A percentile compares a stretch with the other conserved stretches of the same genome.
phyloP scores from a whole-genome alignment of 2,329 filamentous ascomycete genomes.

The Fusarium mangiferae region DNA sequence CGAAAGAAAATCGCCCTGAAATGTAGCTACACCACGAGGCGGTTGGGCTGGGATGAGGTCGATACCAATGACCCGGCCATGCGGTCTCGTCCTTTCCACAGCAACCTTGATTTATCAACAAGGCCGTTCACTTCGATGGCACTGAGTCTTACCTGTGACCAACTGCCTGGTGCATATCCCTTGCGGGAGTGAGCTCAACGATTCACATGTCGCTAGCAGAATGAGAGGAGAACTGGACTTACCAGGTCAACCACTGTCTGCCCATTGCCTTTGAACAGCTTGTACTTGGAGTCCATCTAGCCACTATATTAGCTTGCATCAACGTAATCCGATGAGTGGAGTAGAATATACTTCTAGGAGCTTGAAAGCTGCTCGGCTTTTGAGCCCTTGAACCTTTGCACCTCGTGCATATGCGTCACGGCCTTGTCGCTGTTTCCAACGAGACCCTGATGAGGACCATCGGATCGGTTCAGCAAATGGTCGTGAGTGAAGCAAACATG shows the following conservation, averaged over 20 bases:
- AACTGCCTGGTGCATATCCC: slow-evolving; percentile 81
- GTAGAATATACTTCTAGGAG: slow-evolving; percentile 74
- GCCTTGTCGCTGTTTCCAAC: slow-evolving; percentile 85
- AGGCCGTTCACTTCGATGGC: not conserved
- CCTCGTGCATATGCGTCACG: slow-evolving; percentile 77
- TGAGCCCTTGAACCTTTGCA: slow-evolving; percentile 82
- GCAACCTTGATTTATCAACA: slow-evolving; percentile 71
- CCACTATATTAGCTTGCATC: not conserved
- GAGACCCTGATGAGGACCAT: slow-evolving; percentile 68
- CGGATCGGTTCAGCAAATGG: slow-evolving; percentile 3
- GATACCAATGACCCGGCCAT: slow-evolving; percentile 86
- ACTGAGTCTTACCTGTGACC: slow-evolving; percentile 68
- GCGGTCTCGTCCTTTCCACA: slow-evolving; percentile 77
- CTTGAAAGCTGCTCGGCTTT: slow-evolving; percentile 94
- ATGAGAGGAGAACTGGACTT: slow-evolving; percentile 45
- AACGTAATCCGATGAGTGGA: too few species aligned
- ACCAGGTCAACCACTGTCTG: slow-evolving; percentile 93
- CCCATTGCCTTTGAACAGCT: slow-evolving; percentile 75
- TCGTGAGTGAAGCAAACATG: not conserved
- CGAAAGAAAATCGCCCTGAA: slow-evolving; percentile 93
- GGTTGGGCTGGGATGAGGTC: slow-evolving; percentile 94
- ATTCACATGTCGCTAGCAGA: not conserved
- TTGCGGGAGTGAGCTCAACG: slow-evolving; percentile 46
- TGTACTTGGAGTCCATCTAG: slow-evolving; percentile 84
- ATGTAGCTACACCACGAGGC: slow-evolving; percentile 88